These are phyloP conservation scores for Catharanthus roseus DNA, from an alignment of 257 asterid species.

Conservation along the genomic window DNA sequence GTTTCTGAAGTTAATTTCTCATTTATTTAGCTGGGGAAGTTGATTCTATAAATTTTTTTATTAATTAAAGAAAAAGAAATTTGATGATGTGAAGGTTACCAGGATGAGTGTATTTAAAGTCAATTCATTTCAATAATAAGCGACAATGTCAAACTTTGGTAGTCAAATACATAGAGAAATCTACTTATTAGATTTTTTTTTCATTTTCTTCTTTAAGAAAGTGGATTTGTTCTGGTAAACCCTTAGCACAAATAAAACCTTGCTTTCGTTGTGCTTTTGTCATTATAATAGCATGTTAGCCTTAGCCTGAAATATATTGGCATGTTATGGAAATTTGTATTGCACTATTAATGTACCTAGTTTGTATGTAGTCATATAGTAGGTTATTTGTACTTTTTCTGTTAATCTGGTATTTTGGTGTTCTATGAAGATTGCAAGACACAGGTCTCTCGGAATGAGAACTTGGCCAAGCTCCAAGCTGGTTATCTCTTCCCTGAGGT, in stretches of 20 bases:
- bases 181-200: background rate
- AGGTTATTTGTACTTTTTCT: constrained; percentile 1
- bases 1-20: background rate
- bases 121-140: background rate
- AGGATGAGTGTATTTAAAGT: background rate
- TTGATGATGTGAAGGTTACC: background rate
- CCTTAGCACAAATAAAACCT: background rate
- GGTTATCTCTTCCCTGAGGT: constrained; percentile 99
- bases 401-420: background rate
- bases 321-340: background rate
- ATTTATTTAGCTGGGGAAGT: background rate
- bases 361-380: background rate
- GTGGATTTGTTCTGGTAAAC: background rate
- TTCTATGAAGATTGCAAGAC: constrained; percentile 67
- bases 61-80: background rate
- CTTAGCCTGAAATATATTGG: background rate
- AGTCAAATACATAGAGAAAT: background rate
- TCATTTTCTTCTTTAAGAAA: background rate
- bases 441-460: constrained; percentile 74
- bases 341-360: background rate
- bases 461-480: constrained; percentile 90
- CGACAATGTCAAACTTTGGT: background rate
- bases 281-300: background rate
- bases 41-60: background rate
- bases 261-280: background rate